phyloP scores from a whole-genome alignment of 768 basidiomycete genomes.

The Lactarius evosmus region DNA sequence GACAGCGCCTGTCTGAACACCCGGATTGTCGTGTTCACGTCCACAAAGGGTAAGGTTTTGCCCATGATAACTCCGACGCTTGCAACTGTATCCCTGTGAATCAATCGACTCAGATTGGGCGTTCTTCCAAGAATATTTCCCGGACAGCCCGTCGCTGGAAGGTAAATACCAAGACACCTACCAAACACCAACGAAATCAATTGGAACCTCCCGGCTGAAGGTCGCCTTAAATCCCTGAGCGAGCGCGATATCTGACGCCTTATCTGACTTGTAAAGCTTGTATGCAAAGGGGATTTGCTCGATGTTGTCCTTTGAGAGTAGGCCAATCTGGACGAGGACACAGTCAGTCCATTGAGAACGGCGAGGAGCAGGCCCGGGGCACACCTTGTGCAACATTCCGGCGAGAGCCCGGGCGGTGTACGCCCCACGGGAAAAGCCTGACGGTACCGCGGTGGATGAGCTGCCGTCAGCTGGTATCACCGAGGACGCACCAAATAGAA shows the following conservation, averaged over 20 bases:
- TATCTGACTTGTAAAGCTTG: constrained; percentile 59
- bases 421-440: constrained; percentile 75
- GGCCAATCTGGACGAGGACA: constrained; percentile 50
- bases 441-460: constrained; percentile 14
- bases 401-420: constrained; percentile 70
- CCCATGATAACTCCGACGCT: constrained; percentile 67
- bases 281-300: constrained; percentile 75
- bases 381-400: constrained; percentile 62
- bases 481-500: constrained; percentile 58
- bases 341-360: neutral
- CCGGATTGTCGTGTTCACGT: constrained; percentile 58
- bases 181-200: constrained; percentile 85
- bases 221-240: constrained; percentile 69
- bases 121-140: neutral
- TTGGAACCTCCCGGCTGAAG: constrained; percentile 60
- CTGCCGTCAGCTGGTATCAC: constrained; percentile 16
- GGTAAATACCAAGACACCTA: constrained; percentile 32
- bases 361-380: neutral
- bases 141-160: neutral
- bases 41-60: constrained; percentile 63
- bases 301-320: constrained; percentile 63
- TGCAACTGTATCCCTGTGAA: constrained; percentile 69
- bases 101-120: neutral
- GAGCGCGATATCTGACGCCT: constrained; percentile 43
- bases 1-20: constrained; percentile 75